These are phyloP conservation scores for Tolypocladium inflatum DNA, from an alignment of 2,329 filamentous ascomycete species.

Conservation along the genomic window DNA sequence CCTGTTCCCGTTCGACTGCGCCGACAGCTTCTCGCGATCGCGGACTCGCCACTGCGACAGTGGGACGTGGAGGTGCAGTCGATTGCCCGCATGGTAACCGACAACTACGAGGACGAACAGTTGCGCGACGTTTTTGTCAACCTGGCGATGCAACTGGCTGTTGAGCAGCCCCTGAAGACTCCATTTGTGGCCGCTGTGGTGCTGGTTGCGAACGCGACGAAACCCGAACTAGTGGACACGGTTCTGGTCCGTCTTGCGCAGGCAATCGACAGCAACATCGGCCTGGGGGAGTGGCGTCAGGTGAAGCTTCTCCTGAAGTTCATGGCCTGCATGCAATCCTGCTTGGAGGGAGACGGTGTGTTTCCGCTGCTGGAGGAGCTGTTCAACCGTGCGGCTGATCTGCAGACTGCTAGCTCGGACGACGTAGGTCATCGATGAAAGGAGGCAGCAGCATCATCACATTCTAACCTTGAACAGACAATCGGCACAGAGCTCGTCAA, in stretches of 20 bases:
- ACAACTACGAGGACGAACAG: slow-evolving; percentile 80
- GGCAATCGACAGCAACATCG: slow-evolving; percentile 57
- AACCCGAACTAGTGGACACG: slow-evolving; percentile 63
- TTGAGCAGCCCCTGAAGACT: slow-evolving; percentile 96
- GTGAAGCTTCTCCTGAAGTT: slow-evolving; percentile 89
- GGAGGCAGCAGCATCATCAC: neutral
- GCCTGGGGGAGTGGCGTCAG: slow-evolving; percentile 72
- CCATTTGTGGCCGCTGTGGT: slow-evolving; percentile 83
- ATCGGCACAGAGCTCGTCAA: slow-evolving; percentile 84
- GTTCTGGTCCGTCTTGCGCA: slow-evolving; percentile 55
- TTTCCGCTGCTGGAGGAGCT: slow-evolving; percentile 81
- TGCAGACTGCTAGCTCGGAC: slow-evolving; percentile 87
- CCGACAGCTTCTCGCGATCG: slow-evolving; percentile 69
- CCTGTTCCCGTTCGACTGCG: slow-evolving; percentile 63
- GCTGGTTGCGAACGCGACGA: slow-evolving; percentile 68
- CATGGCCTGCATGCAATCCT: slow-evolving; percentile 72
- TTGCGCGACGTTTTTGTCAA: slow-evolving; percentile 64
- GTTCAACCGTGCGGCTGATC: slow-evolving; percentile 82
- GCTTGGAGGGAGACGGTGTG: slow-evolving; percentile 75
- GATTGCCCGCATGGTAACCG: slow-evolving; percentile 67
- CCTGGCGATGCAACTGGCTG: slow-evolving; percentile 63
- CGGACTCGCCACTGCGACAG: slow-evolving; percentile 69
- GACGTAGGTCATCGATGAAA: slow-evolving; percentile 53
- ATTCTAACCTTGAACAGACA: slow-evolving; percentile 30
- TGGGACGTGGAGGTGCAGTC: slow-evolving; percentile 69